phyloP scores from a whole-genome alignment of 257 asterid genomes.

The Gardenia jasminoides region DNA sequence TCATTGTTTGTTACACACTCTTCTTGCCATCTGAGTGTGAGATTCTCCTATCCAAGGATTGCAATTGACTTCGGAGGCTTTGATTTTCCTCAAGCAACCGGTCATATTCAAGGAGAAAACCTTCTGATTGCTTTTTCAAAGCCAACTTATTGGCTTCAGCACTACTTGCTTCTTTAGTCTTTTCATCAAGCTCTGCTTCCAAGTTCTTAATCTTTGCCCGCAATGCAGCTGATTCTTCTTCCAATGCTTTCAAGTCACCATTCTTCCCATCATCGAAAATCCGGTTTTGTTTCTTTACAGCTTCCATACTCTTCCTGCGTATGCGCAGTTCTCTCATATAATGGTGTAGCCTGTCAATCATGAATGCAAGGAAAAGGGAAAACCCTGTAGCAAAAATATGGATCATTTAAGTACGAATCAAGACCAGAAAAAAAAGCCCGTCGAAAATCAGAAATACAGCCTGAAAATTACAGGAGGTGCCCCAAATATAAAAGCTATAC shows the following conservation, averaged over 20 bases:
- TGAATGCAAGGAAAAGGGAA: slow-evolving; percentile 71
- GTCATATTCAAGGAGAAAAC: slow-evolving; percentile 81
- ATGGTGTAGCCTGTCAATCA: slow-evolving; percentile 84
- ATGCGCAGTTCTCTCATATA: slow-evolving; percentile 78
- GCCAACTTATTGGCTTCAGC: slow-evolving; percentile 78
- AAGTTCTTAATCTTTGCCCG: slow-evolving; percentile 46
- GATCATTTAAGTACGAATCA: neutral
- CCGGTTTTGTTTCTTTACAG: slow-evolving; percentile 65
- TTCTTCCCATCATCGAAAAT: slow-evolving; percentile 52
- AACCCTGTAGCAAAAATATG: slow-evolving; percentile 48
- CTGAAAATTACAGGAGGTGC: neutral
- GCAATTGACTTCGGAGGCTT: slow-evolving; percentile 68
- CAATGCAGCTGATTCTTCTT: slow-evolving; percentile 50
- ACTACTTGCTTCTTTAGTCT: slow-evolving; percentile 50
- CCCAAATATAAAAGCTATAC: neutral
- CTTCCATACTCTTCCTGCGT: slow-evolving; percentile 70
- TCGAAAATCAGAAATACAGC: slow-evolving; percentile 10
- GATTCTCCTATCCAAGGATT: slow-evolving; percentile 58
- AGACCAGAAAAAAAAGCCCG: slow-evolving; percentile 6
- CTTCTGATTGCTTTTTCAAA: slow-evolving; percentile 82
- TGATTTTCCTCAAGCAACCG: slow-evolving; percentile 86
- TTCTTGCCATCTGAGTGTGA: slow-evolving; percentile 77
- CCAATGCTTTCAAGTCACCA: slow-evolving; percentile 49
- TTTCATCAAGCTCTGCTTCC: slow-evolving; percentile 56
- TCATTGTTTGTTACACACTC: slow-evolving; percentile 38